These are phyloP conservation scores for Paramecium primaurelia DNA, from an alignment of 73 alveolate genomes.

Conservation along the genomic window DNA sequence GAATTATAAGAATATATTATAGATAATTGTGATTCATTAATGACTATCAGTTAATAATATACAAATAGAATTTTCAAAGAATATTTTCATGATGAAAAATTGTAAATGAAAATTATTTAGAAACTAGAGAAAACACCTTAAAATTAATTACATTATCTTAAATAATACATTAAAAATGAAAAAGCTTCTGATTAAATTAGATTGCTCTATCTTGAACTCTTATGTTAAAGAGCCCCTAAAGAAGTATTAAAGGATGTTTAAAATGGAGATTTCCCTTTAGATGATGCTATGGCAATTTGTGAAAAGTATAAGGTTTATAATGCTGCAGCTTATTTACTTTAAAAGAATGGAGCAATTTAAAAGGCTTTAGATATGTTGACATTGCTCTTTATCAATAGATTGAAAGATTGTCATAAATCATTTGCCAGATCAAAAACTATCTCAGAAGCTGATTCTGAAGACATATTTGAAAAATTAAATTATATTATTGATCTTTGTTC, in stretches of 20 bases:
- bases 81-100: not conserved
- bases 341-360: conserved; percentile 13
- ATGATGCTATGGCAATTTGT: not conserved
- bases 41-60: not conserved
- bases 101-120: not conserved
- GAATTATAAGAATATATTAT: not conserved
- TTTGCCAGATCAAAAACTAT: conserved; percentile 1
- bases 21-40: not conserved
- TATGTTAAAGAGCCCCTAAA: not conserved
- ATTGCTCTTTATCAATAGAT: not conserved
- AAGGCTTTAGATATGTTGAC: conserved; percentile 38
- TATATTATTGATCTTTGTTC: not conserved
- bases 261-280: not conserved
- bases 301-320: not conserved
- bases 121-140: not conserved
- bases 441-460: not conserved
- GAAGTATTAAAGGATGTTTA: not conserved
- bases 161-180: not conserved
- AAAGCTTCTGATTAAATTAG: not conserved
- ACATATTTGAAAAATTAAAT: not conserved
- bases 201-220: not conserved
- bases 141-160: not conserved
- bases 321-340: conserved; percentile 19
- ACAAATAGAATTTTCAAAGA: not conserved
- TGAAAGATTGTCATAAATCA: conserved; percentile 24